Percentiles rank a stretch among this genome's conserved stretches.
Conservation (phyloP, 164 flowering plant species). For the Amborella trichopoda region DNA sequence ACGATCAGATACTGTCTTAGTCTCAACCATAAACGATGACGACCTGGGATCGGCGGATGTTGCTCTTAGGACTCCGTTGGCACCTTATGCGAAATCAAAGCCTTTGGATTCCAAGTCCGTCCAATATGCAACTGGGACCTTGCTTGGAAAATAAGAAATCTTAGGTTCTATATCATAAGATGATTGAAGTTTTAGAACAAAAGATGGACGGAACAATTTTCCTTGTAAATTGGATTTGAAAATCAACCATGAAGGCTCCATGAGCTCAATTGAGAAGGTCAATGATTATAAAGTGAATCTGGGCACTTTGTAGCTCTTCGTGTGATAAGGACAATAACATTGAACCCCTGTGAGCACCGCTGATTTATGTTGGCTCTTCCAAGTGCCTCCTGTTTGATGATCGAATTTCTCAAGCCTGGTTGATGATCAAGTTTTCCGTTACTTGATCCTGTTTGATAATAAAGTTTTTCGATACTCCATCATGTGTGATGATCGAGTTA, state of each 20-base stretch:
- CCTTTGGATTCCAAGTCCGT: background rate
- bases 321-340: background rate
- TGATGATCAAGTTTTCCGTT: no score
- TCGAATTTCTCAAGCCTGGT: no score
- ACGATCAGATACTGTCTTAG: no score
- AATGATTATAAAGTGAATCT: background rate
- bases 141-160: background rate
- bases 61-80: no score
- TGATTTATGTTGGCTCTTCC: no score
- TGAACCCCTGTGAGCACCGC: slow-evolving; percentile 1
- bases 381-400: no score
- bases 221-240: background rate
- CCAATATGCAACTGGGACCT: background rate
- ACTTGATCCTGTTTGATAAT: no score
- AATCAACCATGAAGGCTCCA: background rate
- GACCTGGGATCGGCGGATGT: no score
- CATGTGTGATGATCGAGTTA: no score
- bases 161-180: background rate
- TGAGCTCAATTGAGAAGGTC: background rate
- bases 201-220: background rate
- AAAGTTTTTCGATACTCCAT: no score
- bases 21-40: no score
- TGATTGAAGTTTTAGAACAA: background rate
- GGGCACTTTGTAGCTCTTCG: slow-evolving; percentile 1
- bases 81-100: no score